Percentiles rank a stretch among this genome's conserved stretches.
phyloP scores from a whole-genome alignment of 1,139 yeast genomes.

The Debaryomyces sp. region DNA sequence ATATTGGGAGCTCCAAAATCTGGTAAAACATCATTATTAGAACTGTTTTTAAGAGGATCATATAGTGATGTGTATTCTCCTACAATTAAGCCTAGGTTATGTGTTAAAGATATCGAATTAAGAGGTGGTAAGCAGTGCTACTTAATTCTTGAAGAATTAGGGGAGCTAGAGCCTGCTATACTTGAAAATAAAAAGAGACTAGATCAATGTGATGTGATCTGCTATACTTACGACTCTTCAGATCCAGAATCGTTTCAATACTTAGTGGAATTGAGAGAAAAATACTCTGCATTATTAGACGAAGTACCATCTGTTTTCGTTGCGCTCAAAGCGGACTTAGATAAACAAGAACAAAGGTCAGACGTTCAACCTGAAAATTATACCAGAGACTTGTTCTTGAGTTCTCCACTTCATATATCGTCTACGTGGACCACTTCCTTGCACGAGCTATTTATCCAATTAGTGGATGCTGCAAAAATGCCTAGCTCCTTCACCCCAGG shows the following conservation, averaged over 20 bases:
- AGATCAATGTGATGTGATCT: constrained; percentile 87
- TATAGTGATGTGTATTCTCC: constrained; percentile 78
- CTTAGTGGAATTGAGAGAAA: constrained; percentile 65
- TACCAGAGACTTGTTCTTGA: constrained; percentile 61
- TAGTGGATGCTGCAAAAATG: constrained; percentile 83
- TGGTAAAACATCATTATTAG: constrained; percentile 83
- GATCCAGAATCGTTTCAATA: constrained; percentile 94
- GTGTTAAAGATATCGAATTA: constrained; percentile 91
- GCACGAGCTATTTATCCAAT: constrained; percentile 80
- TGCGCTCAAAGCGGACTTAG: constrained; percentile 92
- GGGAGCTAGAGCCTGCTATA: constrained; percentile 83
- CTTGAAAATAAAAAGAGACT: constrained; percentile 70
- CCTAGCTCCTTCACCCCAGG: constrained; percentile 86
- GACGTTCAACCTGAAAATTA: constrained; percentile 87
- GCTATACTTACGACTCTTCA: constrained; percentile 89
- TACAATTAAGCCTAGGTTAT: constrained; percentile 76
- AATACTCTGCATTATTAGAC: constrained; percentile 56
- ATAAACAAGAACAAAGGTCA: constrained; percentile 89
- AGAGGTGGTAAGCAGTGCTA: constrained; percentile 96
- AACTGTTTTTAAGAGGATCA: constrained; percentile 76
- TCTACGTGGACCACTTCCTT: constrained; percentile 87
- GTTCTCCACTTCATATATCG: constrained; percentile 82
- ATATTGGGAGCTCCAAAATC: constrained; percentile 82
- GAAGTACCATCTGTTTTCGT: constrained; percentile 84
- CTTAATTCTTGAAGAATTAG: constrained; percentile 84